A percentile compares a stretch with the other conserved stretches of the same genome.
Evolutionary conservation across 2,329 filamentous ascomycete genomes (phyloP).

Genomic region (Gaeumannomyces tritici): DNA sequence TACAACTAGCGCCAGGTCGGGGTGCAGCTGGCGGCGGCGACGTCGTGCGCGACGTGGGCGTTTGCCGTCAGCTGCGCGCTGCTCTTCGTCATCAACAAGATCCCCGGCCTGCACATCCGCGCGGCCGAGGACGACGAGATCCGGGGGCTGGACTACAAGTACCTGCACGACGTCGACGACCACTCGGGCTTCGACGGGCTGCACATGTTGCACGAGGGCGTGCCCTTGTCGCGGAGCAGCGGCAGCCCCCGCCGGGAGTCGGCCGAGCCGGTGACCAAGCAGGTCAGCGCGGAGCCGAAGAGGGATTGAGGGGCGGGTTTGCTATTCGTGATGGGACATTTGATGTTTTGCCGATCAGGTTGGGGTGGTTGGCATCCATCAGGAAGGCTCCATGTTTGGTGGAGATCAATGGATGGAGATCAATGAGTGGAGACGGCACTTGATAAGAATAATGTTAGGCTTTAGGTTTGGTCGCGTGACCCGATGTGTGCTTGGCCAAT

Average conservation of each 20-base stretch:
- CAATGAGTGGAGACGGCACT: too few species aligned
- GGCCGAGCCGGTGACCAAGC: neutral
- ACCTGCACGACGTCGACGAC: neutral
- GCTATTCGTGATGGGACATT: too few species aligned
- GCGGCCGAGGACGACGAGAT: conserved; percentile 45
- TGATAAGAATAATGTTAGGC: too few species aligned
- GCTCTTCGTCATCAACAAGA: conserved; percentile 45
- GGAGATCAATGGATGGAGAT: too few species aligned
- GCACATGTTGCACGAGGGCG: neutral
- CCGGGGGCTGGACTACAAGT: conserved; percentile 33
- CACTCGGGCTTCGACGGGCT: neutral
- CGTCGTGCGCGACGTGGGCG: conserved; percentile 43
- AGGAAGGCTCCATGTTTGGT: too few species aligned
- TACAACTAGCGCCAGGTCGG: conserved; percentile 44
- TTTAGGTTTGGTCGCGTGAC: too few species aligned
- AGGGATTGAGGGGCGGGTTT: neutral
- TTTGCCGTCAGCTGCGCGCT: conserved; percentile 42
- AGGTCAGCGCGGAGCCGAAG: neutral
- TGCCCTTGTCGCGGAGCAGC: neutral
- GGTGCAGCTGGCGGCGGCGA: conserved; percentile 46
- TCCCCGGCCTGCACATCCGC: conserved; percentile 46
- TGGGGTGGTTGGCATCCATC: too few species aligned
- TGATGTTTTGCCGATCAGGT: too few species aligned
- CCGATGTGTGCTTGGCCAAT: too few species aligned
- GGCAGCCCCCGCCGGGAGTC: neutral